Conservation (phyloP, 352 stramenopile genomes). For the Phytophthora pluvialis region DNA sequence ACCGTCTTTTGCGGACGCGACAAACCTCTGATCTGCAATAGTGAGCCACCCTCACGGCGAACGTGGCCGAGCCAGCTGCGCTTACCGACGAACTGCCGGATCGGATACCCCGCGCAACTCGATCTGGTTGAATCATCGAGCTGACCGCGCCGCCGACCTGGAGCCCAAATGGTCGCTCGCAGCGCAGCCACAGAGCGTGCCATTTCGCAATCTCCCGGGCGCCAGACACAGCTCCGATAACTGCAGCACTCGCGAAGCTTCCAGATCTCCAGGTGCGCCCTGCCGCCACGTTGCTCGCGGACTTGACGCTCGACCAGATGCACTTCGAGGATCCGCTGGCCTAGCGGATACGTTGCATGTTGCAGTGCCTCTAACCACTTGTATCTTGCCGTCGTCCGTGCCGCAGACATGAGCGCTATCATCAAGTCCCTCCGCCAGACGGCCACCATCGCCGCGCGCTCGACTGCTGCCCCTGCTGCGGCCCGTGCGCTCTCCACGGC, state of each 20-base stretch:
- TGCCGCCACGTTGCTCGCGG: not conserved
- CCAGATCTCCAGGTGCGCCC: constrained; percentile 24
- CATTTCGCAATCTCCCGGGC: constrained; percentile 46
- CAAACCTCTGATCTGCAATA: not conserved
- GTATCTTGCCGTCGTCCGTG: constrained; percentile 8
- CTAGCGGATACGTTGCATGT: constrained; percentile 5
- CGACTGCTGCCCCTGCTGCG: constrained; percentile 33
- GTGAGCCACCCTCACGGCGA: not conserved
- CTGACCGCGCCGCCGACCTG: not conserved
- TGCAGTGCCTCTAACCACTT: constrained; percentile 10
- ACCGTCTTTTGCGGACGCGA: not conserved
- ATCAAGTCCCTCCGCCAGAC: constrained; percentile 71
- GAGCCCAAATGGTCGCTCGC: constrained; percentile 27
- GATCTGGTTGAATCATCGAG: constrained; percentile 28
- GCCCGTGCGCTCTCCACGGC: constrained; percentile 74
- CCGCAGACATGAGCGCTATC: constrained; percentile 65
- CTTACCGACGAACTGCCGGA: not conserved
- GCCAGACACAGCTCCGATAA: constrained; percentile 25
- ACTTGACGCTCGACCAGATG: constrained; percentile 20
- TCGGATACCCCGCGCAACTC: constrained; percentile 12
- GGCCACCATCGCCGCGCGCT: constrained; percentile 47
- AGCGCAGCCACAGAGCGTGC: constrained; percentile 23
- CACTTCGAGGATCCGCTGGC: constrained; percentile 10
- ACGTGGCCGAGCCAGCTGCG: not conserved
- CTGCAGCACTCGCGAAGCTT: constrained; percentile 8